Evolutionary conservation across 768 basidiomycete species (phyloP), one percentile per base, ranked within the genome.

Genomic region (Paxillus ammoniavirescens): DNA sequence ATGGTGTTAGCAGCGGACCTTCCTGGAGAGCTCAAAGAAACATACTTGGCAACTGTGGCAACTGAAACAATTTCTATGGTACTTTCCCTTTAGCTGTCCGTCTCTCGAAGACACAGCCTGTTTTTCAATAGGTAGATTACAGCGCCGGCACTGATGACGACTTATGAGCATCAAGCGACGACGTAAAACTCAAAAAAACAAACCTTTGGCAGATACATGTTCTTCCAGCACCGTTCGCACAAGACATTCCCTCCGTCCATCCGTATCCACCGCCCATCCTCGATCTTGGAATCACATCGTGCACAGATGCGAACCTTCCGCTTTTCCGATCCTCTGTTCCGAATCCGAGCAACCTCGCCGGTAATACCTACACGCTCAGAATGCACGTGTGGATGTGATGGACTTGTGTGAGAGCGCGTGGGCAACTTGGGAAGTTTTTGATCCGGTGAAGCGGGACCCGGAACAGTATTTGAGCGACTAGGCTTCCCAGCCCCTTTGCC

Each of bases 81-180:
- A 96, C 69, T 98, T 98, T 55, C 94, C 94, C 70, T 95, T 95
- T 44, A 98, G 77, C 70, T 96, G 94, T 2, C 94, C 94, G 64
- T 98, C 94, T 12, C 88, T 83, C 5, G 89, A 91, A 18, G 90
- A 93, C 18, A 98, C 90, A 18, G 93, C 94, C 60, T 88, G 87
- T 55, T 84, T 92, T 74, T 97, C 94, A 42, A 98, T 97, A 0
- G 91, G 86, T 18, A 86, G 65, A 63, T 82, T 83, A 68, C 94
- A 98, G 42, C 93, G 80, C 33, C 93, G 90, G 65, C 94, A 97
- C 90, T 93, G 50, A 30, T 30, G 28, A 17, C 30, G 36, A 48
- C 21, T 47, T 21, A 55, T 36, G 57, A 41, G 33, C 30, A 36
- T 51, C 26, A 17, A 42, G 26, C 48, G 36, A 43, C 17, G 12